phyloP scores from a whole-genome alignment of 2,329 filamentous ascomycete genomes.

The Sporothrix dimorphospora region DNA sequence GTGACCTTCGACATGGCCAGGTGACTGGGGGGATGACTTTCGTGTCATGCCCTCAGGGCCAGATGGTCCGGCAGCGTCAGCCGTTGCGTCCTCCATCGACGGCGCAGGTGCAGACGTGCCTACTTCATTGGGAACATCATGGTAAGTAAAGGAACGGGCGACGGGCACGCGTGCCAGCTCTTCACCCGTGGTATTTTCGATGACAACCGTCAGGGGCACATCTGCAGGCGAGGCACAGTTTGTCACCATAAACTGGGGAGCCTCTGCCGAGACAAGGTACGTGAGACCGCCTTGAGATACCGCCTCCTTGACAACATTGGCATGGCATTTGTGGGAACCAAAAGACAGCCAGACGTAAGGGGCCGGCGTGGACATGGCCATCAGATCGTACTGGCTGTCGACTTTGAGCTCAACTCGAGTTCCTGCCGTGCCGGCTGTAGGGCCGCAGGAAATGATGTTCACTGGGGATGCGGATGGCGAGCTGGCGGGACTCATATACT shows the following conservation, averaged over 20 bases:
- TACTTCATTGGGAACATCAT: slow-evolving; percentile 37
- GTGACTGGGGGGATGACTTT: slow-evolving; percentile 46
- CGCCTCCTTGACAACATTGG: slow-evolving; percentile 61
- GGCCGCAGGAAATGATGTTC: slow-evolving; percentile 67
- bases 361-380: slow-evolving; percentile 56
- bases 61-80: slow-evolving; percentile 36
- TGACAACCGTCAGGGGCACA: slow-evolving; percentile 59
- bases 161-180: slow-evolving; percentile 55
- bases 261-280: slow-evolving; percentile 72
- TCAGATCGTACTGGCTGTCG: slow-evolving; percentile 73
- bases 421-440: slow-evolving; percentile 67
- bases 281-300: slow-evolving; percentile 58
- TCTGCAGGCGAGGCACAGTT: slow-evolving; percentile 50
- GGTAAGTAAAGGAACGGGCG: slow-evolving; percentile 51
- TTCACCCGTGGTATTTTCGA: slow-evolving; percentile 57
- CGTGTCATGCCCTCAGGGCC: slow-evolving; percentile 48
- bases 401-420: slow-evolving; percentile 75
- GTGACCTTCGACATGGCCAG: slow-evolving; percentile 48
- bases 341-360: slow-evolving; percentile 71
- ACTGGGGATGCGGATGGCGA: slow-evolving; percentile 41
- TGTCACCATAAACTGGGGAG: slow-evolving; percentile 63
- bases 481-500: slow-evolving; percentile 56
- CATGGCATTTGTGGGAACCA: slow-evolving; percentile 73
- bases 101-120: slow-evolving; percentile 37
- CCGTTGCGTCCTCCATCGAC: slow-evolving; percentile 31